Evolutionary conservation across 148 eudicot species (phyloP), one percentile per base, ranked within the genome.

Genomic region (Euryodendron excelsum): DNA sequence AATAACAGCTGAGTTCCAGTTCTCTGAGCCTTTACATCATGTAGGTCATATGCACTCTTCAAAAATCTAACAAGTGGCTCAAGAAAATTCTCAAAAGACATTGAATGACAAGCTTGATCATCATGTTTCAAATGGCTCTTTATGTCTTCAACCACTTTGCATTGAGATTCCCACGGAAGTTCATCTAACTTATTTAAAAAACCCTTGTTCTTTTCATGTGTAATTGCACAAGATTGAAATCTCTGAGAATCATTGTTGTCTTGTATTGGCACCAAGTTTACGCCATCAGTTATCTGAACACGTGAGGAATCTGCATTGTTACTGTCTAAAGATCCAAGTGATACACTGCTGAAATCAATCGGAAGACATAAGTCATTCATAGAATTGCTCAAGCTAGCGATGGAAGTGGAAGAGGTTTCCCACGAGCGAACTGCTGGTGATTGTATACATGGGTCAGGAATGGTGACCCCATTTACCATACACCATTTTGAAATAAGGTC

Each of bases 151-250:
- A 92, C 82, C 33, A 79, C 86, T 75, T 44, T 75, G 71, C 89
- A 86, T 53, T 86, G 92, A 45, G 82, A 79, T 81, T 91, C 94
- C 97, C 95, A 92, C 30, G 96, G 84, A 83, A 91, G 91, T 36
- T 73, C 80, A 56, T 84, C 82, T 67, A 89, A 56, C 75, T 81
- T 81, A 27, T 85, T 77, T 41, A 92, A 80, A 78, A 69, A 67
- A 52, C 65, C 85, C 39, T 27, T 69, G 56, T 82, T 84, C 41
- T 71, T 79, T 80, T 82, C 88, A 72, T 68, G 84, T 30, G 80
- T 73, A 39, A 78, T 79, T 61, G 61, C 62, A 62, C 41, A 75
- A 77, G 78, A 81, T 75, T 71, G 77, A 70, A 81, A 74, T 78
- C 60, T 73, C 28, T 31, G 82, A 37, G 72, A 76, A 62, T 81